Percentiles rank a stretch among this genome's conserved stretches.
phyloP scores from a whole-genome alignment of 768 basidiomycete genomes.

The Boletus sp. region DNA sequence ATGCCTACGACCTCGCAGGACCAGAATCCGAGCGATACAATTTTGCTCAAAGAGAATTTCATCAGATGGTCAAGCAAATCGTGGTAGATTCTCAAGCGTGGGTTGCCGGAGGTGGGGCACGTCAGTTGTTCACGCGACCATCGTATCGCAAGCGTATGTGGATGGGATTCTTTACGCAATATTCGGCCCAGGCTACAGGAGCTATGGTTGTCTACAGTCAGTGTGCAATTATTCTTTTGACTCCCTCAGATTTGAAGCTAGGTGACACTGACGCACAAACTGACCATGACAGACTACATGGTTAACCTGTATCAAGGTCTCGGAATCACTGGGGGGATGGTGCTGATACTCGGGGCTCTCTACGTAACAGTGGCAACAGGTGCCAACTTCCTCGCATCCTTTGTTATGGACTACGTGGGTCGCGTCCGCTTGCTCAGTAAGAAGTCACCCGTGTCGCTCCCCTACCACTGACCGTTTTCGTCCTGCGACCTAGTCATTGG shows the following conservation, averaged over 20 bases:
- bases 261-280: background rate
- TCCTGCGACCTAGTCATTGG: background rate
- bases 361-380: background rate
- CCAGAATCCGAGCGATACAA: background rate
- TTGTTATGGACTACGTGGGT: conserved; percentile 1
- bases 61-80: conserved; percentile 1
- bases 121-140: background rate
- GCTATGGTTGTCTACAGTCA: conserved; percentile 4
- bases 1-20: background rate
- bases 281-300: background rate
- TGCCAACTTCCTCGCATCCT: background rate
- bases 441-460: background rate
- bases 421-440: background rate
- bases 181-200: background rate
- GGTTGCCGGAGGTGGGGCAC: background rate
- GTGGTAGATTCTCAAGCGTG: background rate
- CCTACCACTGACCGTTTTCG: background rate
- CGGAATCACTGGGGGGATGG: background rate
- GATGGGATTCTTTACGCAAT: background rate
- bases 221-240: background rate
- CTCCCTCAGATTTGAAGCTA: too few species aligned
- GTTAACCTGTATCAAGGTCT: background rate
- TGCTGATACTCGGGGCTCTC: background rate
- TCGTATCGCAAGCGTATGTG: conserved; percentile 6
- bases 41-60: background rate